These are phyloP conservation scores for Acidomyces sp. DNA, from an alignment of 495 filamentous ascomycete genomes.

Conservation along the genomic window DNA sequence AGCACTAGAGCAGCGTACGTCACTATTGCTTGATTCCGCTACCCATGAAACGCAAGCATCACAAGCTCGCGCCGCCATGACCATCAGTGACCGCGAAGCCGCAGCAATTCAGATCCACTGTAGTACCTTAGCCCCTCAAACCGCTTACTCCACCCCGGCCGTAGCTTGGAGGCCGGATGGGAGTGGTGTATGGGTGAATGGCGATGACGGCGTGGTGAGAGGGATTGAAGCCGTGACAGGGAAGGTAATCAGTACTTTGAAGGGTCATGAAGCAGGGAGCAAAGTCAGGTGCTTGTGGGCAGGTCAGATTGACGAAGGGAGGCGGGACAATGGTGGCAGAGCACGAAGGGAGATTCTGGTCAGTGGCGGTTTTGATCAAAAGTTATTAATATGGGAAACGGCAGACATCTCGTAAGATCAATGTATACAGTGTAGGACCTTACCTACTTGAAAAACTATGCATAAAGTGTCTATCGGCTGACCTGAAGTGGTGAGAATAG, in stretches of 20 bases:
- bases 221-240: constrained; percentile 51
- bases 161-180: constrained; percentile 54
- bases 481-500: too few relatives aligned
- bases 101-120: constrained; percentile 46
- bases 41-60: constrained; percentile 30
- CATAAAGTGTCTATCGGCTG: too few relatives aligned
- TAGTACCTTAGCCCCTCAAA: constrained; percentile 53
- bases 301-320: constrained; percentile 37
- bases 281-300: constrained; percentile 58
- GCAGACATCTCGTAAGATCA: too few relatives aligned
- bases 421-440: too few relatives aligned
- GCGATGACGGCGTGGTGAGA: constrained; percentile 53
- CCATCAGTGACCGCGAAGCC: constrained; percentile 43
- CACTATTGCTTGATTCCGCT: constrained; percentile 4
- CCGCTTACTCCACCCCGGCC: constrained; percentile 52
- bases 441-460: too few relatives aligned
- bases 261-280: constrained; percentile 43
- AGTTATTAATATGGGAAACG: constrained; percentile 44
- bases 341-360: constrained; percentile 42
- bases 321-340: constrained; percentile 17
- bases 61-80: constrained; percentile 37
- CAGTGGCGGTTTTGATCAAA: constrained; percentile 58
- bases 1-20: constrained; percentile 3
- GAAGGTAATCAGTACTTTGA: constrained; percentile 39
- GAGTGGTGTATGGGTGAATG: constrained; percentile 54